These are phyloP conservation scores for Elongisporangium undulatum DNA, from an alignment of 352 stramenopile genomes.

Conservation along the genomic window DNA sequence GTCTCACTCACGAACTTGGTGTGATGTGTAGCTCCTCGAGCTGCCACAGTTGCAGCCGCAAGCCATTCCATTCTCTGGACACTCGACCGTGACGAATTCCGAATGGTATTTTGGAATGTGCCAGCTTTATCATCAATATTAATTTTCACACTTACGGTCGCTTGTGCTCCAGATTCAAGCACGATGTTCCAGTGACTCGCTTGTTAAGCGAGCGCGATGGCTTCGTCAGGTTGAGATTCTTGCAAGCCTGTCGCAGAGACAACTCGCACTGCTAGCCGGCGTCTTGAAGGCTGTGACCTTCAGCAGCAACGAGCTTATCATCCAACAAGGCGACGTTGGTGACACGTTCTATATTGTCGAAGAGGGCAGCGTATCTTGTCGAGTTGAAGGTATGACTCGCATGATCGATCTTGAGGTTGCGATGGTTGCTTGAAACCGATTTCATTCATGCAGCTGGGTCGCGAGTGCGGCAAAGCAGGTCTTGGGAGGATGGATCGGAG, in stretches of 20 bases:
- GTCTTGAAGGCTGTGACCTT: slow-evolving; percentile 63
- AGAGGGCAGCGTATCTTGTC: slow-evolving; percentile 59
- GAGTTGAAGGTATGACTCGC: slow-evolving; percentile 29
- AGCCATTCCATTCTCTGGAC: slow-evolving; percentile 88
- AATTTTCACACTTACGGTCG: not conserved
- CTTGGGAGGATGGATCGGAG: slow-evolving; percentile 2
- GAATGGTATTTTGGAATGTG: slow-evolving; percentile 26
- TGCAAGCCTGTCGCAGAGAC: slow-evolving; percentile 53
- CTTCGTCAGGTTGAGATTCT: slow-evolving; percentile 70
- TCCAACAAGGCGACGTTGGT: slow-evolving; percentile 73
- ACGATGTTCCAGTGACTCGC: slow-evolving; percentile 66
- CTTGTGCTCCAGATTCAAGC: slow-evolving; percentile 42
- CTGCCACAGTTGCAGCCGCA: slow-evolving; percentile 88
- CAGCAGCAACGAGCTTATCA: slow-evolving; percentile 70
- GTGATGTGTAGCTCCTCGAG: slow-evolving; percentile 66
- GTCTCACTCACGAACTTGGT: not conserved
- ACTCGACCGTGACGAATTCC: slow-evolving; percentile 87
- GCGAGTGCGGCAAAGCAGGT: not conserved
- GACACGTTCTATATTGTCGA: slow-evolving; percentile 85
- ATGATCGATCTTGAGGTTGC: not conserved
- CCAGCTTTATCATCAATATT: not conserved
- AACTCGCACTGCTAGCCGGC: slow-evolving; percentile 60
- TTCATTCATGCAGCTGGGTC: not conserved
- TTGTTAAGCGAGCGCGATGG: slow-evolving; percentile 71
- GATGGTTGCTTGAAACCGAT: not conserved